Evolutionary conservation across 2,329 filamentous ascomycete genomes (phyloP).

Genomic region (Verticillium alfalfae): DNA sequence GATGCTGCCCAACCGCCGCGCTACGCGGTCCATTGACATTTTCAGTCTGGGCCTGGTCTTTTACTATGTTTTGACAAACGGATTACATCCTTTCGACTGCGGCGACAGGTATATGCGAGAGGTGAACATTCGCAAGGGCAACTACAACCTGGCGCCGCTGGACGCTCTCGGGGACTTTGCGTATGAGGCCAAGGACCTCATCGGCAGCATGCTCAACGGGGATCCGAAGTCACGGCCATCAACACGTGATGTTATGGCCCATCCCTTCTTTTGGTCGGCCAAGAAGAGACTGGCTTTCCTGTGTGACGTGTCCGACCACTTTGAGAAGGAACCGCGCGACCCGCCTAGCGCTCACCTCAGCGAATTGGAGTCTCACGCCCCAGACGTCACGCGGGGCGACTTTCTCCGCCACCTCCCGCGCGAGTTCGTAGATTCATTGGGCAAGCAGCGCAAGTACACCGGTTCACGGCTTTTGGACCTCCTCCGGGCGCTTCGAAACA

Average conservation of each 20-base stretch:
- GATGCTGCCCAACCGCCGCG: constrained; percentile 63
- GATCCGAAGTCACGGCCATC: constrained; percentile 58
- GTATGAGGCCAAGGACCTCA: constrained; percentile 81
- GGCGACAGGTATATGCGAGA: constrained; percentile 94
- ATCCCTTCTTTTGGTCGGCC: constrained; percentile 93
- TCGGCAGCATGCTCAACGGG: constrained; percentile 67
- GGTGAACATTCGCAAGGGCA: constrained; percentile 92
- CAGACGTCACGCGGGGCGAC: constrained; percentile 57
- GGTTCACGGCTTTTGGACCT: constrained; percentile 79
- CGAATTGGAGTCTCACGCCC: constrained; percentile 50
- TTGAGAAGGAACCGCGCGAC: constrained; percentile 85
- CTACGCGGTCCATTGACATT: constrained; percentile 93
- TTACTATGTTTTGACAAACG: constrained; percentile 95
- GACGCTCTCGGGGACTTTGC: constrained; percentile 76
- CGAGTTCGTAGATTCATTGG: constrained; percentile 81
- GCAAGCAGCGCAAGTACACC: constrained; percentile 93
- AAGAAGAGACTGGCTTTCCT: constrained; percentile 88
- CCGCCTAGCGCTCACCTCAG: constrained; percentile 66
- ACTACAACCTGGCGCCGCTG: constrained; percentile 65
- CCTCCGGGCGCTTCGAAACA: constrained; percentile 84
- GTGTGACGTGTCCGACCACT: constrained; percentile 95
- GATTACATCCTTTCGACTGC: constrained; percentile 88
- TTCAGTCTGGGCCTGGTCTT: constrained; percentile 98
- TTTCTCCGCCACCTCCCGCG: constrained; percentile 73
- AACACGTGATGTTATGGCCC: constrained; percentile 75